phyloP scores from a whole-genome alignment of 208 protist genomes.

The Crithidia thermophila region DNA sequence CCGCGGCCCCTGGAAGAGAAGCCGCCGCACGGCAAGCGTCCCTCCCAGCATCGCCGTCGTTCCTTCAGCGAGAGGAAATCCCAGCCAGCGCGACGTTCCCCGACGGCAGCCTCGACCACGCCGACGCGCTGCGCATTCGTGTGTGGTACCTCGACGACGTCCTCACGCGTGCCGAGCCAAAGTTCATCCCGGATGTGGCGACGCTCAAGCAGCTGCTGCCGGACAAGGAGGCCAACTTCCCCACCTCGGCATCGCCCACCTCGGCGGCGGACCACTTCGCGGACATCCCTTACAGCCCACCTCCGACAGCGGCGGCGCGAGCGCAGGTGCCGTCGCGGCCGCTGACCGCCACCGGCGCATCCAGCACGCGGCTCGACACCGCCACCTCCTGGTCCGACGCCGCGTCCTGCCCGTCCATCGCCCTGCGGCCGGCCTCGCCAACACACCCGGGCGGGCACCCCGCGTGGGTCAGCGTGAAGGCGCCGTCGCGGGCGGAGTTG shows the following conservation, averaged over 20 bases:
- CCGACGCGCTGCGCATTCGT: slow-evolving; percentile 12
- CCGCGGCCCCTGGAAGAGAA: not conserved
- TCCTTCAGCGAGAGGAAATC: not conserved
- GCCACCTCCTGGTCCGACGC: not conserved
- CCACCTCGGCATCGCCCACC: not conserved
- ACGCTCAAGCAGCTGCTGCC: slow-evolving; percentile 19
- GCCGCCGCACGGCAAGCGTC: not conserved
- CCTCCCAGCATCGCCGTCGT: not conserved
- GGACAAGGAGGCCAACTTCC: not conserved
- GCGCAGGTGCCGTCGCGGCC: not conserved
- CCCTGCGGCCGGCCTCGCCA: slow-evolving; percentile 2
- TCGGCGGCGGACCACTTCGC: slow-evolving; percentile 14
- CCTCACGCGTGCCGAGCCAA: slow-evolving; percentile 1
- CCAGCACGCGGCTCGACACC: not conserved
- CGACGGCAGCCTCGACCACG: not conserved
- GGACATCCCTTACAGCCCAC: not conserved
- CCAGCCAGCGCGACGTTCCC: not conserved
- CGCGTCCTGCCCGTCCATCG: slow-evolving; percentile 6
- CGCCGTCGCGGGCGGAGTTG: slow-evolving; percentile 21
- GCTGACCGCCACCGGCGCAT: not conserved
- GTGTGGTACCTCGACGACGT: slow-evolving; percentile 30
- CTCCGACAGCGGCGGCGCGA: not conserved
- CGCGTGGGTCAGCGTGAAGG: slow-evolving; percentile 46
- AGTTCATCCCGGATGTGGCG: slow-evolving; percentile 13
- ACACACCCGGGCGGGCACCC: slow-evolving; percentile 6